Base-by-base conservation (phyloP, 345 rosid genomes). In the Hypericum androsaemum region DNA sequence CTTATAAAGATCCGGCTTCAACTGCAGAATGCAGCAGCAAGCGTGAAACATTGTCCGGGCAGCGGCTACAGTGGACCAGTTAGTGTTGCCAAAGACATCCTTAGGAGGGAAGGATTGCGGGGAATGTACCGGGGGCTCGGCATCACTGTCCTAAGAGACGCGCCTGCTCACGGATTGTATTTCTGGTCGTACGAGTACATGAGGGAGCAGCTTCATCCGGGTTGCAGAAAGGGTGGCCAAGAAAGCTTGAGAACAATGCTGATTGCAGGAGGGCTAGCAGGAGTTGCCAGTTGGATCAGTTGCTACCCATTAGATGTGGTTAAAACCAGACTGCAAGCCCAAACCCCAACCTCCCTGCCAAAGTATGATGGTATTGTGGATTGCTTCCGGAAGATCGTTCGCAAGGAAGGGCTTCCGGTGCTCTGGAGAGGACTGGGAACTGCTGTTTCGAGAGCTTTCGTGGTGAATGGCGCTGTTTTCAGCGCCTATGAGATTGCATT, bases 341-440 rank as follows among this genome's bases (percentile, higher is more conserved):
- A 66, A 46, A 47, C 83, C 11, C 51, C 53, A n/a, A 60, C 68
- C 35, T 71, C 80, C 37, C 54, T 55, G 0, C 56, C 15, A 2
- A 75, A 66, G 53, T 92, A 88, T 50, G 52, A 61, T 3, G 96
- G 98, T 37, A 79, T 81, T 12, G 11, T 72, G 0, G 84, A 92
- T 73, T 88, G 98, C 59, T 71, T 83, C 12, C 45, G 54, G 13
- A 81, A 69, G 63, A 88, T 89, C 47, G 68, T 84, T 28, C 61
- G 58, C 52, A 72, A 73, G 58, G 95, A 92, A 13, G 95, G 98
- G 12, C 74, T 77, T 41, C 0, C 65, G 0, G 84, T 90, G 60
- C 88, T 88, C 16, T 90, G 87, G 88, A 67, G 95, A 54, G 98
- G 98, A n/a, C 58, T 90, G 17, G 96, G 95, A 39, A 88, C 98